Evolutionary conservation across 208 protist species (phyloP).

Genomic region (Leishmania gerbilli): DNA sequence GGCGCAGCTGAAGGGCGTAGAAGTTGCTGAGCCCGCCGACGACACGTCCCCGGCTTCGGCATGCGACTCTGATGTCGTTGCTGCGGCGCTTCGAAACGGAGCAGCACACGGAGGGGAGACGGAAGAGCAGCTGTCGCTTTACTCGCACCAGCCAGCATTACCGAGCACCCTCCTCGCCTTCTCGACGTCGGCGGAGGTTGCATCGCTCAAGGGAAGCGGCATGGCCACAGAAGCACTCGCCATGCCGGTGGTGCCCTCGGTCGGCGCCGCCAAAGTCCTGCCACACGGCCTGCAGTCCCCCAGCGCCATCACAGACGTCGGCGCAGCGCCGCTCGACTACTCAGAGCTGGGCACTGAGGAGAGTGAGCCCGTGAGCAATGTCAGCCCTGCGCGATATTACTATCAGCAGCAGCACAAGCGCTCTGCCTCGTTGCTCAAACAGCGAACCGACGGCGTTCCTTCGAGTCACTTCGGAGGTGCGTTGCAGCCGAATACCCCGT

Average conservation of each 20-base stretch:
- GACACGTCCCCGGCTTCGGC: not conserved
- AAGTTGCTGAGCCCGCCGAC: not conserved
- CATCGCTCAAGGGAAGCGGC: not conserved
- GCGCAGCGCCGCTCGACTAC: not conserved
- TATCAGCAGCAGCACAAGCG: not conserved
- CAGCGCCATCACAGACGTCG: conserved; percentile 20
- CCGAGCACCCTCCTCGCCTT: not conserved
- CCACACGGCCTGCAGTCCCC: conserved; percentile 27
- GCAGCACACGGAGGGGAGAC: not conserved
- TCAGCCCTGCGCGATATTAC: not conserved
- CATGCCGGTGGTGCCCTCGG: not conserved
- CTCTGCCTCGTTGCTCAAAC: not conserved
- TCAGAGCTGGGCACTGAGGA: not conserved
- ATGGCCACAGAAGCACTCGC: not conserved
- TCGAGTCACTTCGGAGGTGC: not conserved
- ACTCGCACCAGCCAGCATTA: conserved; percentile 11
- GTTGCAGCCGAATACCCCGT: conserved; percentile 9
- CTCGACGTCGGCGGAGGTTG: not conserved
- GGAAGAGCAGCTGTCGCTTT: not conserved
- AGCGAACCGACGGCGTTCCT: not conserved
- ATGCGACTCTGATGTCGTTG: not conserved
- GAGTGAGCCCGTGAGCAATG: not conserved
- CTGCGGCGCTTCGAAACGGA: not conserved
- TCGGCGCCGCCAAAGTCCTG: conserved; percentile 15
- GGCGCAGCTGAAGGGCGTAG: not conserved